Percentiles rank a stretch among this genome's conserved stretches.
Conservation (phyloP, 2,329 filamentous ascomycete species). For the Diaporthe sp. region DNA sequence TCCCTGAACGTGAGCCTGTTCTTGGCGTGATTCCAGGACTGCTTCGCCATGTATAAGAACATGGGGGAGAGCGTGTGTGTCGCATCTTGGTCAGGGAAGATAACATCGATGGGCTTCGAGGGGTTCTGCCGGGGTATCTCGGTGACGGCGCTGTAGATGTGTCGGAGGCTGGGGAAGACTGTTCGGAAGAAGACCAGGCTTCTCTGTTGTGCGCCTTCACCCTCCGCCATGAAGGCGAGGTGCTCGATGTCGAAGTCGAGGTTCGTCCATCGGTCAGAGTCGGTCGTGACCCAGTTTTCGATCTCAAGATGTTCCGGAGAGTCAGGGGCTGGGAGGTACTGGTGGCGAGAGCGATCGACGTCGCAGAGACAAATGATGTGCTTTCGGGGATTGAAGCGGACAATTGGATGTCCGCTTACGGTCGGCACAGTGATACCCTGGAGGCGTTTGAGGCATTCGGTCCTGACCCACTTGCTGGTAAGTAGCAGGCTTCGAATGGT, state of each 20-base stretch:
- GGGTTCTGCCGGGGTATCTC: not conserved
- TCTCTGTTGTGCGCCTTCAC: rapidly evolving
- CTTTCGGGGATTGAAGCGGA: constrained; percentile 1
- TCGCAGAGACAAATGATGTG: not conserved
- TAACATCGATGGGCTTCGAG: not conserved
- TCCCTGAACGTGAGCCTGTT: rapidly evolving
- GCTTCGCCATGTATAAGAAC: not conserved
- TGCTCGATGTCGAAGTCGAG: constrained; percentile 1
- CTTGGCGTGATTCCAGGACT: not conserved
- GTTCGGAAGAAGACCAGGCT: not conserved
- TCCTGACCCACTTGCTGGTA: not conserved
- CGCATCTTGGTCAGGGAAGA: not conserved
- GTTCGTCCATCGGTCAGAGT: not conserved
- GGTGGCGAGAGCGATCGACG: rapidly evolving
- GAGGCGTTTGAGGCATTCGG: not conserved
- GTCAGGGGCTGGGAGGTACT: too few species aligned
- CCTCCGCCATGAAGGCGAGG: not conserved
- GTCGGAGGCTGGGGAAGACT: not conserved
- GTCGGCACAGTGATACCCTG: not conserved
- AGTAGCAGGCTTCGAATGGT: constrained; percentile 15
- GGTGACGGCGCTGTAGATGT: not conserved
- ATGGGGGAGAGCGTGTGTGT: not conserved
- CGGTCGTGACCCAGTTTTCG: too few species aligned
- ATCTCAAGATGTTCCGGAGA: too few species aligned
- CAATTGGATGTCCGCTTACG: not conserved